Evolutionary conservation across 2,329 filamentous ascomycete species (phyloP).

Genomic region (Orbilia ellipsospora): DNA sequence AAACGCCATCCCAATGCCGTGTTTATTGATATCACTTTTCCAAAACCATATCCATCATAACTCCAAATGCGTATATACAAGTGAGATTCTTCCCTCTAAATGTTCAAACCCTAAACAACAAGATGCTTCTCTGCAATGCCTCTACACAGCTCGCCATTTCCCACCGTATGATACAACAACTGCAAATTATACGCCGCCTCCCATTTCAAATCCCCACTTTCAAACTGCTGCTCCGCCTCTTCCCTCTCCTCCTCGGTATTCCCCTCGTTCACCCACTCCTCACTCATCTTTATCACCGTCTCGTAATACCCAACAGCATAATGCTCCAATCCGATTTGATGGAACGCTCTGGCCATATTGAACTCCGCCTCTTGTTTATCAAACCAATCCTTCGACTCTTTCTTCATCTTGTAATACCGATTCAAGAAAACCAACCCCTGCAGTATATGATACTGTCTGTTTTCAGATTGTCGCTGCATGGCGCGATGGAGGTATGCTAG

Average conservation of each 20-base stretch:
- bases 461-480: slow-evolving; percentile 88
- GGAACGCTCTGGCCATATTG: slow-evolving; percentile 81
- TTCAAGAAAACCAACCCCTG: slow-evolving; percentile 86
- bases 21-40: background rate
- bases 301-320: slow-evolving; percentile 80
- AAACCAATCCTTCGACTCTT: slow-evolving; percentile 55
- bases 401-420: slow-evolving; percentile 75
- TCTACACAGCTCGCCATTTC: slow-evolving; percentile 72
- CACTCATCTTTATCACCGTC: slow-evolving; percentile 67
- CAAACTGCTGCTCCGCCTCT: slow-evolving; percentile 62
- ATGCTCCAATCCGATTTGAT: slow-evolving; percentile 75
- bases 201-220: slow-evolving; percentile 68
- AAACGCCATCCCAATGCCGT: slow-evolving; percentile 8
- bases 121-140: slow-evolving; percentile 67
- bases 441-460: slow-evolving; percentile 85
- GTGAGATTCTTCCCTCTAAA: slow-evolving; percentile 4
- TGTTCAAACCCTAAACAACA: slow-evolving; percentile 26
- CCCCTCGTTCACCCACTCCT: slow-evolving; percentile 60
- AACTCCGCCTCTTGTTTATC: slow-evolving; percentile 80
- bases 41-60: background rate
- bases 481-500: slow-evolving; percentile 88
- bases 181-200: slow-evolving; percentile 82
- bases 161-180: slow-evolving; percentile 73
- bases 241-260: slow-evolving; percentile 61
- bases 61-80: slow-evolving; percentile 7